phyloP scores from a whole-genome alignment of 2,329 filamentous ascomycete genomes.

The Claviceps cyperi region DNA sequence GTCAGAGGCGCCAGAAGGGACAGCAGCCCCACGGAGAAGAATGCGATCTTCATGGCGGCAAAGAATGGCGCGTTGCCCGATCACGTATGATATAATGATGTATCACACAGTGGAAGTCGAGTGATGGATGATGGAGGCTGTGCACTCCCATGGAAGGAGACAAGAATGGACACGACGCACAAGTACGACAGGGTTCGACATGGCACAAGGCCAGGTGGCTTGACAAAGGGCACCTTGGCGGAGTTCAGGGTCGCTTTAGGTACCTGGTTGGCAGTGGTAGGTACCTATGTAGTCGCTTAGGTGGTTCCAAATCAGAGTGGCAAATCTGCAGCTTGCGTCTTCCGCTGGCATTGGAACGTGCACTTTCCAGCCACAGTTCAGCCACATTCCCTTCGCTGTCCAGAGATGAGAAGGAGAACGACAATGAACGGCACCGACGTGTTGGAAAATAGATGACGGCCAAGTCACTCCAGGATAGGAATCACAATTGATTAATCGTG shows the following conservation, averaged over 20 bases:
- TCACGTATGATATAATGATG: background rate
- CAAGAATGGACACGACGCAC: background rate
- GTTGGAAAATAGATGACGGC: too few species aligned
- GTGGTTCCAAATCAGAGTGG: too few species aligned
- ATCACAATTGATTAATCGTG: constrained; percentile 29
- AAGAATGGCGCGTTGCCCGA: background rate
- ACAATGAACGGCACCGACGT: too few species aligned
- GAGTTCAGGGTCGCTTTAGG: constrained; percentile 1
- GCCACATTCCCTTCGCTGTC: too few species aligned
- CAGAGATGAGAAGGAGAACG: too few species aligned
- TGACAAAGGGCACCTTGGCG: background rate
- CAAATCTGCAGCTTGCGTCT: too few species aligned
- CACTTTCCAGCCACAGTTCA: too few species aligned
- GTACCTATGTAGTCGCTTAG: too few species aligned
- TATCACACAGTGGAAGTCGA: background rate
- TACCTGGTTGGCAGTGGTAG: too few species aligned
- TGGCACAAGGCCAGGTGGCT: constrained; percentile 7
- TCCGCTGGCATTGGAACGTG: too few species aligned
- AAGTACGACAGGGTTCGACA: background rate
- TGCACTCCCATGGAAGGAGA: background rate
- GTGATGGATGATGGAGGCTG: too few species aligned
- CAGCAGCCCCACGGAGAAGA: constrained; percentile 54
- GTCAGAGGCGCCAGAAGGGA: constrained; percentile 51
- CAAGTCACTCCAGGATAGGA: too few species aligned
- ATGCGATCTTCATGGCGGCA: constrained; percentile 50